Percentiles rank a stretch among this genome's conserved stretches.
These are phyloP conservation scores for Anisogramma anomala DNA, from an alignment of 2,329 filamentous ascomycete genomes.

Conservation along the genomic window DNA sequence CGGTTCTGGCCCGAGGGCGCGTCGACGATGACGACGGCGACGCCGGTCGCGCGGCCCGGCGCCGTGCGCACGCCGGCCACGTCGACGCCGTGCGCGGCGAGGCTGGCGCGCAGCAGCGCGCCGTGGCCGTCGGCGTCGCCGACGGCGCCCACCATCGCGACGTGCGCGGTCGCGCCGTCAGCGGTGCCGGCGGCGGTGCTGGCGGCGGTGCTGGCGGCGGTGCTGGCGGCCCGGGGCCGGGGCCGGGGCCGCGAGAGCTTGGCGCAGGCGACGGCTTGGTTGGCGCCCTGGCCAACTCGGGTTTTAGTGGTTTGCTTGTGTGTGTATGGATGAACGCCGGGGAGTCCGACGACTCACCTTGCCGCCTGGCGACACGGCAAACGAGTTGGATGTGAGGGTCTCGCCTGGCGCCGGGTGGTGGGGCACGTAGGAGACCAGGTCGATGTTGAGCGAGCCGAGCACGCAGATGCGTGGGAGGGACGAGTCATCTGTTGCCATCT, in stretches of 20 bases:
- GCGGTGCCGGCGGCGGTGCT: conserved; percentile 42
- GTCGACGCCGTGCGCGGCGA: conserved; percentile 52
- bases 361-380: conserved; percentile 72
- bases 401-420: conserved; percentile 78
- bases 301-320: too few relatives aligned
- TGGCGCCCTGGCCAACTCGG: conserved; percentile 71
- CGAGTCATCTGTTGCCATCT: conserved; percentile 17
- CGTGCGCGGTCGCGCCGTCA: conserved; percentile 30
- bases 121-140: conserved; percentile 61
- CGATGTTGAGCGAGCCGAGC: conserved; percentile 87
- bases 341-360: conserved; percentile 37
- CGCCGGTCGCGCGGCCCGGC: conserved; percentile 45
- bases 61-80: conserved; percentile 37
- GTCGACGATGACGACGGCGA: conserved; percentile 68
- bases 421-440: conserved; percentile 78
- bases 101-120: conserved; percentile 42
- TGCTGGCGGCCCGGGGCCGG: conserved; percentile 15
- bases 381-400: conserved; percentile 69
- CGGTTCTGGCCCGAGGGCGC: conserved; percentile 62
- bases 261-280: conserved; percentile 83
- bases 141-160: conserved; percentile 65
- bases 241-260: conserved; percentile 54
- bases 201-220: conserved; percentile 45
- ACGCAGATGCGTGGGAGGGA: conserved; percentile 54
- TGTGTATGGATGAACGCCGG: background rate